Conservation (phyloP, 257 asterid species). For the Solanum medicagineum region DNA sequence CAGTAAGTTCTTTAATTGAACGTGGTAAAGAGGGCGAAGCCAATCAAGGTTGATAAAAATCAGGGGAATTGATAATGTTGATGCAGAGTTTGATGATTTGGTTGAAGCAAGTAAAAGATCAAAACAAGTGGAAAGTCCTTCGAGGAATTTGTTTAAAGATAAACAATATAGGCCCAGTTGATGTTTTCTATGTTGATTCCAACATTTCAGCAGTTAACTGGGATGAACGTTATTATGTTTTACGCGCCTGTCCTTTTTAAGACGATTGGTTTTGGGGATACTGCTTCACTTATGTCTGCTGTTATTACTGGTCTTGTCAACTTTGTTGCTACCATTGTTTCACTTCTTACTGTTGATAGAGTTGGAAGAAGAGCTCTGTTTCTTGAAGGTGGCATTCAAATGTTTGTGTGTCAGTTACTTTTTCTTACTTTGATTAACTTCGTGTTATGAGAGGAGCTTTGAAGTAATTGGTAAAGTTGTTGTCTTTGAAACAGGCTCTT, state of each 20-base stretch:
- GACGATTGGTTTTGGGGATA: constrained; percentile 49
- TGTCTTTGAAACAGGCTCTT: no score
- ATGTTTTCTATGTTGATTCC: constrained; percentile 59
- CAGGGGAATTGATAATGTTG: constrained; percentile 39
- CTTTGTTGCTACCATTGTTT: constrained; percentile 38
- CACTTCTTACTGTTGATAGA: constrained; percentile 48
- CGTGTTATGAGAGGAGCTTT: no score
- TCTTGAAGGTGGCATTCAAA: constrained; percentile 53
- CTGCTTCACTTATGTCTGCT: constrained; percentile 41
- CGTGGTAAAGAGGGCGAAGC: constrained; percentile 44
- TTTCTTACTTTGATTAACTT: neutral
- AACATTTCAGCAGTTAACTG: constrained; percentile 64
- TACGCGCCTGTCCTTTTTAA: constrained; percentile 71
- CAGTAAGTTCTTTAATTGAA: constrained; percentile 71
- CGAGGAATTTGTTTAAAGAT: constrained; percentile 32
- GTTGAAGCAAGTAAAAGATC: constrained; percentile 63
- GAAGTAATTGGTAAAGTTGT: no score
- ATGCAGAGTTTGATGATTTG: constrained; percentile 57
- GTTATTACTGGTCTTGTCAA: constrained; percentile 42
- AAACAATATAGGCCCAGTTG: constrained; percentile 65
- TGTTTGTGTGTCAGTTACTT: constrained; percentile 47
- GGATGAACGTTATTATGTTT: constrained; percentile 64
- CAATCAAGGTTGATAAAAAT: constrained; percentile 25
- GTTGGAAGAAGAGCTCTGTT: constrained; percentile 67
- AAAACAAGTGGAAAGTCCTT: constrained; percentile 38